phyloP scores from a whole-genome alignment of 345 rosid species.

The Corchorus capsularis region DNA sequence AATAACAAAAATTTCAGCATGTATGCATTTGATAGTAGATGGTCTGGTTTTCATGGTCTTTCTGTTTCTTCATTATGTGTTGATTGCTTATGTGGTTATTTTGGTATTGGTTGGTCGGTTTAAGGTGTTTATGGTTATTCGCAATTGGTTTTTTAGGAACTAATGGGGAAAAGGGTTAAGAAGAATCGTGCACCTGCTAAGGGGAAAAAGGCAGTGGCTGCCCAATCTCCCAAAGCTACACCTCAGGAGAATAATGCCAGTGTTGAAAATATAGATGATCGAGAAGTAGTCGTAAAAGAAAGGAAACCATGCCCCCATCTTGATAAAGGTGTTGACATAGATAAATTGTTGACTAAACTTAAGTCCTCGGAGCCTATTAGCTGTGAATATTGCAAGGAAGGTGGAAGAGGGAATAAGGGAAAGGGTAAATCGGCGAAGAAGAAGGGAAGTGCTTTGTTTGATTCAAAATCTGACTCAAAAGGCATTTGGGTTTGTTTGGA shows the following conservation, averaged over 20 bases:
- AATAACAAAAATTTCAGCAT: no score
- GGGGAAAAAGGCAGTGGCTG: conserved; percentile 43
- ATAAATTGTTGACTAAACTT: conserved; percentile 59
- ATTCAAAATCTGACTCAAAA: conserved; percentile 56
- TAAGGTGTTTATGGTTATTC: conserved; percentile 19
- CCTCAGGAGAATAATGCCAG: conserved; percentile 37
- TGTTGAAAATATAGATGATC: conserved; percentile 36
- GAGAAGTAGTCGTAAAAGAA: conserved; percentile 39
- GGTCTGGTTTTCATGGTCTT: neutral
- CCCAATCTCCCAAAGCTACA: conserved; percentile 38
- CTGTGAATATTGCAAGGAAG: conserved; percentile 81
- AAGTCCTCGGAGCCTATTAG: conserved; percentile 46
- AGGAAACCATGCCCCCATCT: conserved; percentile 63
- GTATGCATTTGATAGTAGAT: no score
- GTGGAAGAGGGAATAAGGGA: conserved; percentile 59
- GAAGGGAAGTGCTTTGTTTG: conserved; percentile 45
- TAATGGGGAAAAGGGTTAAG: conserved; percentile 65
- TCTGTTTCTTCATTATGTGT: neutral
- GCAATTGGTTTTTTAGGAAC: conserved; percentile 38
- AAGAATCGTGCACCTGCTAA: conserved; percentile 62
- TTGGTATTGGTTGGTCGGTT: conserved; percentile 14
- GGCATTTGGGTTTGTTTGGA: conserved; percentile 93
- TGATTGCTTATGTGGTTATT: conserved; percentile 11
- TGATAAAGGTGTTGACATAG: conserved; percentile 59
- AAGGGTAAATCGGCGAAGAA: conserved; percentile 75